Evolutionary conservation across 208 protist species (phyloP).

Genomic region (Leishmania turanica): DNA sequence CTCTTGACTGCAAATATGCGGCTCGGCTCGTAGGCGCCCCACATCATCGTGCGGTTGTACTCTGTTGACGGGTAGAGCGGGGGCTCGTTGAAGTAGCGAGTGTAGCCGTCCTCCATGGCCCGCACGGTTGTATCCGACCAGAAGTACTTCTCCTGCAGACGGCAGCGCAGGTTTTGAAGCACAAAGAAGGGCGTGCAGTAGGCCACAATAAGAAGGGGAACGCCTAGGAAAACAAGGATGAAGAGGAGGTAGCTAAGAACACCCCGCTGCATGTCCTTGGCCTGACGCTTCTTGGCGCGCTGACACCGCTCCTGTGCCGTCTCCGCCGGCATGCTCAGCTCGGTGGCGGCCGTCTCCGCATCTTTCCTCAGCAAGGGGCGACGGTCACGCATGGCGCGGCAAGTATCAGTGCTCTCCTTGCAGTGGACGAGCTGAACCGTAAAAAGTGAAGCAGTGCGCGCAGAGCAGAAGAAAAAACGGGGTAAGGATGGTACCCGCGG

Average conservation of each 20-base stretch:
- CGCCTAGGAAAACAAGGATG: constrained; percentile 51
- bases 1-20: constrained; percentile 83
- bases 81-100: constrained; percentile 54
- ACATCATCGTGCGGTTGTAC: constrained; percentile 80
- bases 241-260: constrained; percentile 60
- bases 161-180: constrained; percentile 74
- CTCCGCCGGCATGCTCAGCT: constrained; percentile 41
- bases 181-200: constrained; percentile 82
- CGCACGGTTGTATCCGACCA: constrained; percentile 51
- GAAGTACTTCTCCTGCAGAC: constrained; percentile 49
- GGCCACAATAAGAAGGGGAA: constrained; percentile 61
- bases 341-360: constrained; percentile 2
- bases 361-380: constrained; percentile 12
- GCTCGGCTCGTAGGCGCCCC: constrained; percentile 88
- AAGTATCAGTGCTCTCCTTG: background rate
- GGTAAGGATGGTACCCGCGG: background rate
- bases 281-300: constrained; percentile 21
- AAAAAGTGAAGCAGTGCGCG: background rate
- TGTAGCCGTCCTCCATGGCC: constrained; percentile 63
- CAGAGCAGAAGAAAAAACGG: constrained; percentile 1
- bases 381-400: constrained; percentile 31
- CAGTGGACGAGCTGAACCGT: background rate
- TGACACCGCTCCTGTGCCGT: constrained; percentile 30
- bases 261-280: constrained; percentile 30
- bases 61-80: constrained; percentile 65